Percentiles rank a stretch among this genome's conserved stretches.
phyloP scores from a whole-genome alignment of 768 basidiomycete genomes.

The Termitomyces sp. region DNA sequence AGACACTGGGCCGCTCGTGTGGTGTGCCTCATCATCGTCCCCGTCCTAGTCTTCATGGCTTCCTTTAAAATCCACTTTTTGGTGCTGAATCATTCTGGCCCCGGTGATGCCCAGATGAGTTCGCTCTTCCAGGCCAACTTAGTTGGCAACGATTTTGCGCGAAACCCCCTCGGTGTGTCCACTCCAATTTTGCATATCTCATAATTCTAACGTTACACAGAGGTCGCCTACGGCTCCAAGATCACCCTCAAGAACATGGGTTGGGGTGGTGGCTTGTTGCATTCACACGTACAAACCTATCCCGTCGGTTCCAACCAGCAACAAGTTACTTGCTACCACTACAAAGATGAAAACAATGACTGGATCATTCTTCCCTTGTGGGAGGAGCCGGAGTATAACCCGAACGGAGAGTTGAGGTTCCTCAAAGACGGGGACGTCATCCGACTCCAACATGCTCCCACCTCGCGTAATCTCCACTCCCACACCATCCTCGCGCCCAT shows the following conservation, averaged over 20 bases:
- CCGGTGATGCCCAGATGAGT: constrained; percentile 98
- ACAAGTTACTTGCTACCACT: constrained; percentile 98
- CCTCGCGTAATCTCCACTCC: constrained; percentile 89
- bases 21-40: constrained; percentile 80
- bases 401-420: constrained; percentile 62
- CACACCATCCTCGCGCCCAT: constrained; percentile 86
- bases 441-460: constrained; percentile 77
- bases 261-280: constrained; percentile 93
- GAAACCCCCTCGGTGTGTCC: constrained; percentile 75
- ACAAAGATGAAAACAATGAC: constrained; percentile 97
- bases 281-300: constrained; percentile 95
- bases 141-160: constrained; percentile 88
- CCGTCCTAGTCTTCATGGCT: constrained; percentile 87
- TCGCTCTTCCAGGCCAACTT: constrained; percentile 97
- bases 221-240: constrained; percentile 86
- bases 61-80: constrained; percentile 97
- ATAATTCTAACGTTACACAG: constrained; percentile 28
- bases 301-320: constrained; percentile 91
- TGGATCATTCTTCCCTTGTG: constrained; percentile 80
- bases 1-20: constrained; percentile 90
- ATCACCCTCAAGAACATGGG: constrained; percentile 96
- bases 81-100: constrained; percentile 88
- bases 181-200: background rate
- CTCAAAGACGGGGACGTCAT: constrained; percentile 73
- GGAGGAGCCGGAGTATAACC: constrained; percentile 66